These are phyloP conservation scores for Spencermartinsiella ligniputridi DNA, from an alignment of 1,139 yeast species.

Conservation along the genomic window DNA sequence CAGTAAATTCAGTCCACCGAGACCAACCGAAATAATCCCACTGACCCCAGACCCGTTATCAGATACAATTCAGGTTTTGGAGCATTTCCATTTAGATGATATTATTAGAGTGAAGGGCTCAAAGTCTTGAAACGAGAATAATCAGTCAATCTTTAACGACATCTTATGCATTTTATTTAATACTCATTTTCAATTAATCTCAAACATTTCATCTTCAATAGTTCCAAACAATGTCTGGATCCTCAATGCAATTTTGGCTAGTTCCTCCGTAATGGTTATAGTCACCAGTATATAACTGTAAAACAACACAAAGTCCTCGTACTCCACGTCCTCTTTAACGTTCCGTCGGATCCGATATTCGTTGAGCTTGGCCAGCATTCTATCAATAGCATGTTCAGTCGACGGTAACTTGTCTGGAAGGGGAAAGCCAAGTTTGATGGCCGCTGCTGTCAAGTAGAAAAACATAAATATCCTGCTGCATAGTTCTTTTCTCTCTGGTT, in stretches of 20 bases:
- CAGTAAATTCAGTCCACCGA: not conserved
- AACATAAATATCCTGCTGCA: constrained; percentile 68
- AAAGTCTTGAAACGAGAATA: no score
- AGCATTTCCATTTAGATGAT: not conserved
- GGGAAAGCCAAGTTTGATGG: constrained; percentile 71
- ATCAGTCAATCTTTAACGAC: no score
- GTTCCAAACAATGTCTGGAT: constrained; percentile 61
- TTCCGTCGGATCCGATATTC: constrained; percentile 25
- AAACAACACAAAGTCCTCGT: constrained; percentile 68
- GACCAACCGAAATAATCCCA: not conserved
- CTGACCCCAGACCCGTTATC: not conserved
- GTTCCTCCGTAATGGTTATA: constrained; percentile 58
- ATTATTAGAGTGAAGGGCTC: no score
- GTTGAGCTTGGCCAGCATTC: constrained; percentile 57
- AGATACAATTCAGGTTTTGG: not conserved
- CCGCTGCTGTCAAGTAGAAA: constrained; percentile 75
- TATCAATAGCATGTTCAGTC: constrained; percentile 68
- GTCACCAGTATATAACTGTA: constrained; percentile 74
- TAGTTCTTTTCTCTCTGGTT: constrained; percentile 59
- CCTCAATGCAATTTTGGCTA: constrained; percentile 51
- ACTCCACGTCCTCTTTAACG: constrained; percentile 23
- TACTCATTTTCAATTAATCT: constrained; percentile 16
- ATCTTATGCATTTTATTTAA: no score
- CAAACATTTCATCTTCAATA: constrained; percentile 51
- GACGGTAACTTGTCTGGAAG: constrained; percentile 74